These are phyloP conservation scores for Gastroboletus turbinatus DNA, from an alignment of 1,284 basidiomycete species.

Conservation along the genomic window DNA sequence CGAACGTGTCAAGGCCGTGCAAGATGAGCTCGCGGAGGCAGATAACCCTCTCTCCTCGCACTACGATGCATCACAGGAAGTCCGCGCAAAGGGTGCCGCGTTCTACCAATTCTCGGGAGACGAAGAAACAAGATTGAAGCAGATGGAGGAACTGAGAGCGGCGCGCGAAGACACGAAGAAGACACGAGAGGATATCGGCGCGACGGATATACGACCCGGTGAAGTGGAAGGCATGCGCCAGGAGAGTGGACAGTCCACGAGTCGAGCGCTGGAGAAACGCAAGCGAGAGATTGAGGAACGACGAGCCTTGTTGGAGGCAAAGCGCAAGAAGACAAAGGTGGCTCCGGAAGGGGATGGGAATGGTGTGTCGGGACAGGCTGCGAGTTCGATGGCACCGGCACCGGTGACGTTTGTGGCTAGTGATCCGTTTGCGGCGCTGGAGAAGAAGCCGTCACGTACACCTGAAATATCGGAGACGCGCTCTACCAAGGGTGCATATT, in stretches of 20 bases:
- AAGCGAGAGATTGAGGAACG: conserved; percentile 80
- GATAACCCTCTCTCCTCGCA: conserved; percentile 72
- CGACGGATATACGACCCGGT: conserved; percentile 57
- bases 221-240: conserved; percentile 66
- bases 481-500: conserved; percentile 28
- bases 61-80: conserved; percentile 82
- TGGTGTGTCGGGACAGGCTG: neutral
- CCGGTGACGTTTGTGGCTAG: conserved; percentile 10
- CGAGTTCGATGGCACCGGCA: neutral
- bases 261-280: conserved; percentile 73
- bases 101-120: conserved; percentile 88
- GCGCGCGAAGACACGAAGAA: conserved; percentile 72
- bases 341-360: conserved; percentile 20
- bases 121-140: conserved; percentile 66
- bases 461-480: conserved; percentile 2
- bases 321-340: conserved; percentile 61
- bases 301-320: conserved; percentile 74
- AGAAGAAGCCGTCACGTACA: conserved; percentile 35
- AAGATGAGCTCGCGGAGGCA: conserved; percentile 72
- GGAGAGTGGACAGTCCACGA: conserved; percentile 37
- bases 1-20: conserved; percentile 75
- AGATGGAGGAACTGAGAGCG: conserved; percentile 77
- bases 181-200: conserved; percentile 58
- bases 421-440: conserved; percentile 54
- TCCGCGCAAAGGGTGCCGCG: conserved; percentile 85